Evolutionary conservation across 805 yeast species (phyloP).

Genomic region (Komagataella pseudopastoris): DNA sequence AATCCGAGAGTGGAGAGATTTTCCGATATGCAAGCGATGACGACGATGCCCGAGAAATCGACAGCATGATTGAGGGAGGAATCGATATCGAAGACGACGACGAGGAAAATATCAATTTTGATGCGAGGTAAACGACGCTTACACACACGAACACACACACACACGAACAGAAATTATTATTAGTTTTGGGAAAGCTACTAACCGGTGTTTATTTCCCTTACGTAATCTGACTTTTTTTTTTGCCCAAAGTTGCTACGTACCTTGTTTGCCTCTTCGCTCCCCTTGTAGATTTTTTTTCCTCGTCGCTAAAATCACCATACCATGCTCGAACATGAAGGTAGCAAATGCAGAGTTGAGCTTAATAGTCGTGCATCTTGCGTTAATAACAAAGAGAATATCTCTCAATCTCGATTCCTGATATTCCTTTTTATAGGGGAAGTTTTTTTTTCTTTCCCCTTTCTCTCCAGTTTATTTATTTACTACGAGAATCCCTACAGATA

Average conservation of each 20-base stretch:
- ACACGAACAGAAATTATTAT: background rate
- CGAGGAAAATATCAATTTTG: background rate
- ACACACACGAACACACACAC: background rate
- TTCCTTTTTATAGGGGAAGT: background rate
- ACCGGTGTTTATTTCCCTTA: background rate
- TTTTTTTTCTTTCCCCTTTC: background rate
- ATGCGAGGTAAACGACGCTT: background rate
- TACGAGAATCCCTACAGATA: background rate
- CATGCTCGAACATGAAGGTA: background rate
- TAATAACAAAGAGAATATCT: background rate
- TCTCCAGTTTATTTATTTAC: background rate
- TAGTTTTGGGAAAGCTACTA: background rate
- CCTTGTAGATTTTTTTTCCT: background rate
- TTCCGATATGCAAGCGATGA: constrained; percentile 19
- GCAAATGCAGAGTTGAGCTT: background rate
- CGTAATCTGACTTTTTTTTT: background rate
- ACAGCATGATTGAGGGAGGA: constrained; percentile 15
- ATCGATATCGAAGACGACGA: background rate
- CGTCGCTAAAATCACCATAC: background rate
- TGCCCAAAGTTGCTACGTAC: background rate
- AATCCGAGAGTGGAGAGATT: constrained; percentile 13
- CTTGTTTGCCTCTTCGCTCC: background rate
- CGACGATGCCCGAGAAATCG: constrained; percentile 36
- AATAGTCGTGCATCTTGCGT: background rate
- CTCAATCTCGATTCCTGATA: background rate